Evolutionary conservation across 805 yeast genomes (phyloP).

Genomic region (Nakazawaea ernobii): DNA sequence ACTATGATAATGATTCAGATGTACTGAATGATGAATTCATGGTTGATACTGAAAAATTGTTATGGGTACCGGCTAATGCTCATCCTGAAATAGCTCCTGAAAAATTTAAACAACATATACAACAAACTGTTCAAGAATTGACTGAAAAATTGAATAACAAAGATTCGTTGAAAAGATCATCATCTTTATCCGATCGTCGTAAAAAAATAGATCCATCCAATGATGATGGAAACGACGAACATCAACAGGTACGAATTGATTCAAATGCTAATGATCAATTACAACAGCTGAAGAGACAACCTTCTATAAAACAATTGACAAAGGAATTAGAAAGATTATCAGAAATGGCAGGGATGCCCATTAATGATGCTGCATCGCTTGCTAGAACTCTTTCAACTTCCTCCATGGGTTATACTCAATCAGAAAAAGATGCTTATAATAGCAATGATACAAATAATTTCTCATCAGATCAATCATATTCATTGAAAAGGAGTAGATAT

Average conservation of each 20-base stretch:
- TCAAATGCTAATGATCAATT: not conserved
- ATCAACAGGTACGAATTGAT: not conserved
- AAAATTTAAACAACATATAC: slow-evolving; percentile 65
- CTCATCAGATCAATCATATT: slow-evolving; percentile 7
- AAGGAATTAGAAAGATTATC: slow-evolving; percentile 70
- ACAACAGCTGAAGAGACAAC: slow-evolving; percentile 29
- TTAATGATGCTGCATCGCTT: slow-evolving; percentile 75
- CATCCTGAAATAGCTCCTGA: slow-evolving; percentile 97
- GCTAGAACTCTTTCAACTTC: slow-evolving; percentile 76
- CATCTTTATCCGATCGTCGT: slow-evolving; percentile 8
- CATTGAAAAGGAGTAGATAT: slow-evolving; percentile 40
- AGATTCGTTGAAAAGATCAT: slow-evolving; percentile 14
- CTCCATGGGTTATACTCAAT: slow-evolving; percentile 52
- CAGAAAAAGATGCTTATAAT: slow-evolving; percentile 38
- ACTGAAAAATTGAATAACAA: slow-evolving; percentile 30
- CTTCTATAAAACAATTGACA: slow-evolving; percentile 67
- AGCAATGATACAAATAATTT: not conserved
- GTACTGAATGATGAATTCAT: slow-evolving; percentile 14
- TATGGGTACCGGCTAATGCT: slow-evolving; percentile 95
- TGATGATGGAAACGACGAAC: slow-evolving; percentile 4
- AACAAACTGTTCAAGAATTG: slow-evolving; percentile 47
- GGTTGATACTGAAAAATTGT: slow-evolving; percentile 39
- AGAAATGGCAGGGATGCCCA: slow-evolving; percentile 70
- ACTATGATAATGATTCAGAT: slow-evolving; percentile 6
- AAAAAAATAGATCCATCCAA: slow-evolving; percentile 6